A percentile compares a stretch with the other conserved stretches of the same genome.
phyloP scores from a whole-genome alignment of 495 filamentous ascomycete species.

The Daldinia caldariorum region DNA sequence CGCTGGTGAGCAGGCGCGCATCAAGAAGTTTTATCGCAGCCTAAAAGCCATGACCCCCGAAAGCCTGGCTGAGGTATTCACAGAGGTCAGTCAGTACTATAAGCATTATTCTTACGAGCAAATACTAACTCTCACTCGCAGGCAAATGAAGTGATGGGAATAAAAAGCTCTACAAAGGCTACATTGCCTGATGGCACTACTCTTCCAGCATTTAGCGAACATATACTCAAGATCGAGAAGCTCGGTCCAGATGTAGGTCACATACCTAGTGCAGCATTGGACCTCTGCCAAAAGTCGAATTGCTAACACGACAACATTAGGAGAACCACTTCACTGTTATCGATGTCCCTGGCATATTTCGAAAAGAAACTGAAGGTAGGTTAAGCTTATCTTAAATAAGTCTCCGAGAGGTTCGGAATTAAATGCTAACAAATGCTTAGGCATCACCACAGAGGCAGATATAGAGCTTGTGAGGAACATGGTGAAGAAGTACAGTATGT shows the following conservation, averaged over 20 bases:
- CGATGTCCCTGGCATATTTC: constrained; percentile 71
- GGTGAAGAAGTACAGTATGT: constrained; percentile 64
- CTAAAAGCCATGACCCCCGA: constrained; percentile 37
- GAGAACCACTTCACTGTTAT: constrained; percentile 67
- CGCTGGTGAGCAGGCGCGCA: constrained; percentile 22
- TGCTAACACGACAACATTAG: constrained; percentile 13
- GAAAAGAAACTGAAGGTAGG: constrained; percentile 58
- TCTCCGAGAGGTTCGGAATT: no score
- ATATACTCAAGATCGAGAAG: constrained; percentile 69
- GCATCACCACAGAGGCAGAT: constrained; percentile 56
- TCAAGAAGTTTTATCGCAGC: constrained; percentile 37
- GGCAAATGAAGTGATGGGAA: constrained; percentile 59
- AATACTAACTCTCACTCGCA: constrained; percentile 33
- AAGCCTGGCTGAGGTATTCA: constrained; percentile 45
- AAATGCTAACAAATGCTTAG: constrained; percentile 9
- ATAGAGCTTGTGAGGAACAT: constrained; percentile 62
- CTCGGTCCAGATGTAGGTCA: constrained; percentile 57
- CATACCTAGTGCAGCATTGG: background rate
- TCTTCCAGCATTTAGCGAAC: constrained; percentile 60
- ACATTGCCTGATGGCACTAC: constrained; percentile 29
- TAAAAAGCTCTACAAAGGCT: constrained; percentile 41
- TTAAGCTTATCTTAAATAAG: no score
- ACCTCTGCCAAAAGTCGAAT: background rate
- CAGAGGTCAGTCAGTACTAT: constrained; percentile 33
- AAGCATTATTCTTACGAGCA: background rate